Evolutionary conservation across 805 yeast species (phyloP).

Genomic region (Maudiozyma saulgeensis): DNA sequence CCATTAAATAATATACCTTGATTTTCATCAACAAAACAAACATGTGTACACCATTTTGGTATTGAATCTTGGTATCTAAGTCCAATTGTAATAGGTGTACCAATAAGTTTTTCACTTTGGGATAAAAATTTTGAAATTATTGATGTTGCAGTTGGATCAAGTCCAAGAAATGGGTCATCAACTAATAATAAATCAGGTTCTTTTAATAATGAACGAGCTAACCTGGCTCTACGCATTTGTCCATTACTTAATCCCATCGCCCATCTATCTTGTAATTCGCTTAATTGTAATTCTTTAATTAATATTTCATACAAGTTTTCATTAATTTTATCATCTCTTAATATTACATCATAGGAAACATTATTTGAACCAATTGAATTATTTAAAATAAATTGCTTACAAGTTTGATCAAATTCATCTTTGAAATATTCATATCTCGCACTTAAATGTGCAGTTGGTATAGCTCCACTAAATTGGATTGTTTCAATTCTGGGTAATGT

Average conservation of each 20-base stretch:
- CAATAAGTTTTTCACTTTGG: constrained; percentile 5
- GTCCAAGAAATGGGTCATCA: constrained; percentile 89
- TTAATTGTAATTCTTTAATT: constrained; percentile 43
- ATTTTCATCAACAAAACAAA: constrained; percentile 49
- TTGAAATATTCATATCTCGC: constrained; percentile 85
- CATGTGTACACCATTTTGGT: constrained; percentile 73
- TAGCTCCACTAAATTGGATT: constrained; percentile 39
- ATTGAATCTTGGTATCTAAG: constrained; percentile 63
- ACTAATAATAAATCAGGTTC: constrained; percentile 59
- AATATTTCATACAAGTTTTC: constrained; percentile 33
- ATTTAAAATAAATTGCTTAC: constrained; percentile 51
- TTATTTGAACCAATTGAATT: constrained; percentile 36
- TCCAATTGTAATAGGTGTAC: constrained; percentile 55
- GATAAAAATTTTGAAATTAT: constrained; percentile 40
- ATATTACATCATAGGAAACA: constrained; percentile 29
- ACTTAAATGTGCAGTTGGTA: constrained; percentile 61
- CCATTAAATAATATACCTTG: constrained; percentile 48
- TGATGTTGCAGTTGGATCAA: constrained; percentile 65
- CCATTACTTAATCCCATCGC: constrained; percentile 86
- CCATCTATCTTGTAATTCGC: constrained; percentile 59
- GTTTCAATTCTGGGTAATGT: constrained; percentile 11
- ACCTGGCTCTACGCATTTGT: constrained; percentile 80
- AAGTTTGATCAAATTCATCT: constrained; percentile 72
- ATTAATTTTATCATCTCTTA: constrained; percentile 25
- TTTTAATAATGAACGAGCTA: constrained; percentile 63